Evolutionary conservation across 768 basidiomycete genomes (phyloP).

Genomic region (Pisolithus sp.): DNA sequence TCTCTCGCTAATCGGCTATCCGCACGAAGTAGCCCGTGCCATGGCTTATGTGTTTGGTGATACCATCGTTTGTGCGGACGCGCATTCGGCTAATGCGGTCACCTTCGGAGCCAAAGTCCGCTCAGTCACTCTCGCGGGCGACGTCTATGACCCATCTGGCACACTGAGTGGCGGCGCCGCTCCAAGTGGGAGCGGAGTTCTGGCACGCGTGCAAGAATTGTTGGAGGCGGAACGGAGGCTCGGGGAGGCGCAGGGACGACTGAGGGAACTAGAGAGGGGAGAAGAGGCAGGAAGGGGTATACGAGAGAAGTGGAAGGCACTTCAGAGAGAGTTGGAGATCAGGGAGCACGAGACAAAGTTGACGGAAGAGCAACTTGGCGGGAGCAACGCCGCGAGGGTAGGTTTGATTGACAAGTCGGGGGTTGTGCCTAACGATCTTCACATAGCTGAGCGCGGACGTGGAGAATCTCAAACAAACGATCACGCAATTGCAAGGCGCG

Average conservation of each 20-base stretch:
- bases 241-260: constrained; percentile 37
- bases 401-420: constrained; percentile 17
- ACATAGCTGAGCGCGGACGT: constrained; percentile 75
- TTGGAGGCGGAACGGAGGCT: constrained; percentile 60
- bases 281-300: constrained; percentile 45
- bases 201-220: constrained; percentile 82
- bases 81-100: constrained; percentile 78
- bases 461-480: constrained; percentile 58
- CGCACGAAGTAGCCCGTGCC: constrained; percentile 75
- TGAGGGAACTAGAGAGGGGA: constrained; percentile 50
- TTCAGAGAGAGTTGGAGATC: constrained; percentile 72
- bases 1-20: constrained; percentile 81
- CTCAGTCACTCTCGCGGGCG: constrained; percentile 90
- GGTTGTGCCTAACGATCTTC: too few species aligned
- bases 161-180: constrained; percentile 89
- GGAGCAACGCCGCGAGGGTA: constrained; percentile 87
- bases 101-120: constrained; percentile 71
- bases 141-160: constrained; percentile 94
- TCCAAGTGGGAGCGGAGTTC: constrained; percentile 63
- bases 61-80: constrained; percentile 85
- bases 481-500: constrained; percentile 50
- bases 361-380: constrained; percentile 77
- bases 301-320: constrained; percentile 55
- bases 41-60: constrained; percentile 93
- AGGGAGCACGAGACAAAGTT: constrained; percentile 82